Evolutionary conservation across 2,329 filamentous ascomycete genomes (phyloP), one percentile per base, ranked within the genome.

Genomic region (Harringtonia aguacate): DNA sequence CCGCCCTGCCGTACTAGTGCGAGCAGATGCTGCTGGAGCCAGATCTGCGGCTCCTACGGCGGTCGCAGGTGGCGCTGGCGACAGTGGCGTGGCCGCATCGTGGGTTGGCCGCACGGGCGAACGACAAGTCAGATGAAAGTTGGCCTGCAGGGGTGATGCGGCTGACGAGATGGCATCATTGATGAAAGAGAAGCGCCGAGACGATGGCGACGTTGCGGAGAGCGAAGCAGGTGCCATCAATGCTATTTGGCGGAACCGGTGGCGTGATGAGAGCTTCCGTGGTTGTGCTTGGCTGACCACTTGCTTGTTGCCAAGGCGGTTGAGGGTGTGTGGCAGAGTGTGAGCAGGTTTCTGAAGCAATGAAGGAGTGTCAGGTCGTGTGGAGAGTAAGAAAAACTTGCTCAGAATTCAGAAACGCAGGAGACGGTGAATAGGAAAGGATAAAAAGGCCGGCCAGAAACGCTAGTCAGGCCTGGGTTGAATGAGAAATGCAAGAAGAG

Each of bases 111-210:
- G 56, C 12, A 55, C 43, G 3, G 60, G 60, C 21, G 61, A 61
- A 7, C 57, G 56, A 43, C 57, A 61, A 43, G 52, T 58, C 13
- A 59, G 48, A 14, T 57, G 46, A 44, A 62, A 60, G 36, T 43
- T 53, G 35, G 51, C 53, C 33, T 57, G 52, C 8, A 59, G 41
- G 6, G 57, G 55, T 6, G 57, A 56, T 6, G 56, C 49, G 17
- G 56, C 52, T 14, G 53, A 50, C 44, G 58, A 50, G 50, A 61
- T 50, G 50, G 55, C 50, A 40, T 50, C 46, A 50, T 55, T 47
- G 47, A 55, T 40, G 18, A 52, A 44, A 24, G 21, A 13, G 28
- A 45, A 18, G 10, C 30, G 28, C 38, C 38, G 39, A 22, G 42
- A 35, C 9, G 46, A 43, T n/a, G 38, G 14, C 27, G 30, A 4